A percentile compares a stretch with the other conserved stretches of the same genome.
Conservation (phyloP, 805 yeast species). For the Clavispora phyllophila region DNA sequence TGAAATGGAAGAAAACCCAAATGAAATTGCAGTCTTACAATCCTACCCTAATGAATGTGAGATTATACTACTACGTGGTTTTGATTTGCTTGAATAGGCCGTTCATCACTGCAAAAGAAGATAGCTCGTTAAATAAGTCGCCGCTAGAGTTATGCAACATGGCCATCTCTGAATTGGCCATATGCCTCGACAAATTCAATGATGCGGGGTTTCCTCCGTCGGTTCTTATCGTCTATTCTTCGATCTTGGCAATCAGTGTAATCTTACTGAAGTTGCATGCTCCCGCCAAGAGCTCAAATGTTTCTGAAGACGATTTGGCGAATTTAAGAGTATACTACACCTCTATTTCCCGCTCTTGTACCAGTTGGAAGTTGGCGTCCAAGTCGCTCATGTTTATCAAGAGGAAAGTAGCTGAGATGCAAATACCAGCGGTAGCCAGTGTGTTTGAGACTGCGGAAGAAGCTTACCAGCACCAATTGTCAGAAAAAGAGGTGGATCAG, state of each 20-base stretch:
- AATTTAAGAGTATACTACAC: slow-evolving; percentile 9
- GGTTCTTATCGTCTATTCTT: slow-evolving; percentile 11
- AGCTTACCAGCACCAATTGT: slow-evolving; percentile 1
- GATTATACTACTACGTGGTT: slow-evolving; percentile 14
- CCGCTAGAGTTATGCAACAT: slow-evolving; percentile 5
- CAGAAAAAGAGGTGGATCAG: slow-evolving; percentile 6
- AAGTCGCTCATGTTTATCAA: slow-evolving; percentile 11
- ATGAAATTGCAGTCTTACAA: slow-evolving; percentile 10
- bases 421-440: slow-evolving; percentile 3
- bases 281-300: not conserved
- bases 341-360: slow-evolving; percentile 10
- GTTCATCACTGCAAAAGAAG: slow-evolving; percentile 5
- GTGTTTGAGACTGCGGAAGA: slow-evolving; percentile 7
- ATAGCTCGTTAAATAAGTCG: not conserved
- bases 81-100: slow-evolving; percentile 14
- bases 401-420: slow-evolving; percentile 7
- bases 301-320: not conserved
- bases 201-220: slow-evolving; percentile 9
- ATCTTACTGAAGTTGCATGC: slow-evolving; percentile 6
- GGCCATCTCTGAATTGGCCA: slow-evolving; percentile 12
- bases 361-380: slow-evolving; percentile 15
- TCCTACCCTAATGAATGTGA: slow-evolving; percentile 14
- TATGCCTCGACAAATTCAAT: slow-evolving; percentile 9
- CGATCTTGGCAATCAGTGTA: slow-evolving; percentile 13
- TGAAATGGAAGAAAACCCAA: slow-evolving; percentile 11